Conservation (phyloP, 139 green algal species). For the Chlorella sp. region DNA sequence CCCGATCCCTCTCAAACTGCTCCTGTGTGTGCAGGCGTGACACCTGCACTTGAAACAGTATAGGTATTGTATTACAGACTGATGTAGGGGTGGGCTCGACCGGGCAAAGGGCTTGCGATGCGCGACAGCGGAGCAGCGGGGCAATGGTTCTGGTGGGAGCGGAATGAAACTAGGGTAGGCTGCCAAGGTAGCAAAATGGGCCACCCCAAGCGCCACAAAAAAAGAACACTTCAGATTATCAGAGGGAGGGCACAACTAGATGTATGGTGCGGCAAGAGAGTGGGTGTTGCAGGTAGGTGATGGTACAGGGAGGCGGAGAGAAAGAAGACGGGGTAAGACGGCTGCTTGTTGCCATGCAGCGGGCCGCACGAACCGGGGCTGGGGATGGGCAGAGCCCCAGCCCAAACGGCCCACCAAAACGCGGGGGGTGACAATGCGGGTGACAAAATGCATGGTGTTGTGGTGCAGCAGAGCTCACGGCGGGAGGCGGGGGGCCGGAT, state of each 20-base stretch:
- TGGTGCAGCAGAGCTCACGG: background rate
- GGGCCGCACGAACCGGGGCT: background rate
- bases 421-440: background rate
- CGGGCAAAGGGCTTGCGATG: background rate
- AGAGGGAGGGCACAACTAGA: background rate
- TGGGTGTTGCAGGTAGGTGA: too few species aligned
- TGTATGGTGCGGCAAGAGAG: too few species aligned
- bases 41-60: background rate
- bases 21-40: too few species aligned
- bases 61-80: background rate
- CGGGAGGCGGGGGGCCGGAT: background rate
- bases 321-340: background rate
- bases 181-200: slow-evolving; percentile 10
- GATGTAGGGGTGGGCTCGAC: background rate
- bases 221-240: background rate
- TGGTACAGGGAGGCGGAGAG: background rate
- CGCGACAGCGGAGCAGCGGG: background rate
- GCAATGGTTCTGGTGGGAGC: background rate
- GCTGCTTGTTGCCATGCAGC: background rate
- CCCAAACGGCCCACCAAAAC: background rate
- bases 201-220: background rate
- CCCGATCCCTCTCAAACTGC: too few species aligned
- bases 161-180: background rate
- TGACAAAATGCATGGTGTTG: slow-evolving; percentile 1
- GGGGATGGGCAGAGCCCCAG: background rate